These are phyloP conservation scores for Suhomyces sp. DNA, from an alignment of 805 yeast species.

Conservation along the genomic window DNA sequence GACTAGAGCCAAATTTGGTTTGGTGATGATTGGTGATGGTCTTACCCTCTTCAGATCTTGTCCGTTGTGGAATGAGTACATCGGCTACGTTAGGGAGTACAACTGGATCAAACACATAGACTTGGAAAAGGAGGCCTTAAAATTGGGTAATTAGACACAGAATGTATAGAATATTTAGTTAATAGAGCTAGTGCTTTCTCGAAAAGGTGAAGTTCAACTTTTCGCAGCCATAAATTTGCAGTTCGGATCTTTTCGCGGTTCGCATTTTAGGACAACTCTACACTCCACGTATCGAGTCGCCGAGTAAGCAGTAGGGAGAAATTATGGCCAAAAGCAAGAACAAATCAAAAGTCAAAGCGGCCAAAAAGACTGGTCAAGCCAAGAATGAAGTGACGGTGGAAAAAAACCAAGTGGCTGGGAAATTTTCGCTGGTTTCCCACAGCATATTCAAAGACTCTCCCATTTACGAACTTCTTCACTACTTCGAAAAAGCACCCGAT, in stretches of 20 bases:
- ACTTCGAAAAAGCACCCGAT: slow-evolving; percentile 75
- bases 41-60: slow-evolving; percentile 47
- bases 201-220: too few relatives aligned
- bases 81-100: slow-evolving; percentile 37
- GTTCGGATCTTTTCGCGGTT: background rate
- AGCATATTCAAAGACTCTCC: slow-evolving; percentile 56
- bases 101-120: slow-evolving; percentile 23
- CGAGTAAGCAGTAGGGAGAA: background rate
- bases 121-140: background rate
- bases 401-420: background rate
- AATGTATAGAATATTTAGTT: background rate
- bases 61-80: slow-evolving; percentile 49
- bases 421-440: background rate
- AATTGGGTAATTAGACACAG: background rate
- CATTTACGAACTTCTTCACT: slow-evolving; percentile 69
- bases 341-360: slow-evolving; percentile 7
- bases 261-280: background rate
- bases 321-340: slow-evolving; percentile 11
- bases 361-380: background rate
- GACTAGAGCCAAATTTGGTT: slow-evolving; percentile 28
- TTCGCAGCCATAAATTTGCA: background rate
- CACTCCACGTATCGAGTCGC: background rate
- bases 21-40: slow-evolving; percentile 33
- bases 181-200: background rate
- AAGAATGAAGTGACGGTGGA: background rate